phyloP scores from a whole-genome alignment of 768 basidiomycete species.

The Clavaria fumosa region DNA sequence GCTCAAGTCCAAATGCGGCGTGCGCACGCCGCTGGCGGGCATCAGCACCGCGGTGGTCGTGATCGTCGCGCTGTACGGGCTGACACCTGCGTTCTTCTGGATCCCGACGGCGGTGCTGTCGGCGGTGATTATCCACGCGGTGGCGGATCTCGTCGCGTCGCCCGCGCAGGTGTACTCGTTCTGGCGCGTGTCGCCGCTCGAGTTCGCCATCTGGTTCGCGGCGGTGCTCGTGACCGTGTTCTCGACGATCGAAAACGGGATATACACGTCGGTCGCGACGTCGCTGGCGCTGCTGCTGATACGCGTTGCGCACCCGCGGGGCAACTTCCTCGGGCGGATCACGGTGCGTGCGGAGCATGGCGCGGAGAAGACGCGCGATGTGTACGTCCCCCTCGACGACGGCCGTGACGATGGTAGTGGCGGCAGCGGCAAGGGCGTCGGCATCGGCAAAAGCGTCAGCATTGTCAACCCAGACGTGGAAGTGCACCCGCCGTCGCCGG shows the following conservation, averaged over 20 bases:
- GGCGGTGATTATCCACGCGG: conserved; percentile 90
- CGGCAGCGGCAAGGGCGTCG: conserved; percentile 33
- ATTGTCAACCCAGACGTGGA: conserved; percentile 55
- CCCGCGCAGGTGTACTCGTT: conserved; percentile 68
- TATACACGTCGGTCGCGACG: conserved; percentile 72
- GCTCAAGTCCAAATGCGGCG: conserved; percentile 89
- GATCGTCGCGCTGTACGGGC: conserved; percentile 85
- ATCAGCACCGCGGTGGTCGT: conserved; percentile 76
- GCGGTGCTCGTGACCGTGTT: conserved; percentile 86
- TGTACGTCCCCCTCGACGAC: conserved; percentile 82
- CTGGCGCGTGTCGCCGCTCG: conserved; percentile 90
- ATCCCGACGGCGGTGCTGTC: conserved; percentile 72
- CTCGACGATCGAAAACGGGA: conserved; percentile 86
- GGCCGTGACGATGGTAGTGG: too few species aligned
- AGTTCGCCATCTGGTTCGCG: conserved; percentile 79
- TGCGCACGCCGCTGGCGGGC: conserved; percentile 89
- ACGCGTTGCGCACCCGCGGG: conserved; percentile 77
- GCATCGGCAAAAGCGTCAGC: too few species aligned
- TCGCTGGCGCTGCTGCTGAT: conserved; percentile 71
- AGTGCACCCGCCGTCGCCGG: conserved; percentile 67
- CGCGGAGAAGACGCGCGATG: too few species aligned
- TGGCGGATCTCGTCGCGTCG: conserved; percentile 73
- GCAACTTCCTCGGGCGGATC: conserved; percentile 82
- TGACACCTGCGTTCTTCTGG: conserved; percentile 88
- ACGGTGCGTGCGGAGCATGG: conserved; percentile 22